Evolutionary conservation across 176 grass and related monocot species (phyloP).

Genomic region (Olyra latifolia): DNA sequence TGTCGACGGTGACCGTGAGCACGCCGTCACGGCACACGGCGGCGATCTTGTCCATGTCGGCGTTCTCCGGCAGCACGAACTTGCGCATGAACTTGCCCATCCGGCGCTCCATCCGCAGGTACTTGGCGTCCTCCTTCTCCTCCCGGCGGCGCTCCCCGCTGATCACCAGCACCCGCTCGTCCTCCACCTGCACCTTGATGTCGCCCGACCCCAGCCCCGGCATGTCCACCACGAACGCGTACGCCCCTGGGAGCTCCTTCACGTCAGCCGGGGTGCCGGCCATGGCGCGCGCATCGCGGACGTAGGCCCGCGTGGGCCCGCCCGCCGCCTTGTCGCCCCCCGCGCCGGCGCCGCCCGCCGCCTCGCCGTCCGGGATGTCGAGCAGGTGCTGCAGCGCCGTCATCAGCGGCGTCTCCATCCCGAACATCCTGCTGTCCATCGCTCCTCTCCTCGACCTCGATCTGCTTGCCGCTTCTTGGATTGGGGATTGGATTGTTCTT

Average conservation of each 20-base stretch:
- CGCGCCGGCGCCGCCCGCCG: neutral
- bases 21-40: conserved; percentile 68
- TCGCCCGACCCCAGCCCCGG: conserved; percentile 66
- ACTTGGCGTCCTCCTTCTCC: conserved; percentile 70
- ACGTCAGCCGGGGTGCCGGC: conserved; percentile 79
- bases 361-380: conserved; percentile 56
- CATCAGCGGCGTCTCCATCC: conserved; percentile 58
- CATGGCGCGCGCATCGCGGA: conserved; percentile 80
- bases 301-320: conserved; percentile 55
- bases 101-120: conserved; percentile 72
- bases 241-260: conserved; percentile 60
- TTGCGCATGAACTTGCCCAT: conserved; percentile 91
- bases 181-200: conserved; percentile 87
- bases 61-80: conserved; percentile 67
- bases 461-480: neutral
- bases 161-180: conserved; percentile 69
- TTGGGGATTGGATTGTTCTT: neutral
- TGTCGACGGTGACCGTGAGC: conserved; percentile 59
- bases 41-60: conserved; percentile 60
- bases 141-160: conserved; percentile 66
- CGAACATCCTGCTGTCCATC: conserved; percentile 61
- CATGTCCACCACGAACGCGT: conserved; percentile 84
- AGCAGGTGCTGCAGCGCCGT: conserved; percentile 61
- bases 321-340: conserved; percentile 37
- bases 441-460: neutral